phyloP scores from a whole-genome alignment of 2,329 filamentous ascomycete species.

The Neophaeococcomyces mojaviensis region DNA sequence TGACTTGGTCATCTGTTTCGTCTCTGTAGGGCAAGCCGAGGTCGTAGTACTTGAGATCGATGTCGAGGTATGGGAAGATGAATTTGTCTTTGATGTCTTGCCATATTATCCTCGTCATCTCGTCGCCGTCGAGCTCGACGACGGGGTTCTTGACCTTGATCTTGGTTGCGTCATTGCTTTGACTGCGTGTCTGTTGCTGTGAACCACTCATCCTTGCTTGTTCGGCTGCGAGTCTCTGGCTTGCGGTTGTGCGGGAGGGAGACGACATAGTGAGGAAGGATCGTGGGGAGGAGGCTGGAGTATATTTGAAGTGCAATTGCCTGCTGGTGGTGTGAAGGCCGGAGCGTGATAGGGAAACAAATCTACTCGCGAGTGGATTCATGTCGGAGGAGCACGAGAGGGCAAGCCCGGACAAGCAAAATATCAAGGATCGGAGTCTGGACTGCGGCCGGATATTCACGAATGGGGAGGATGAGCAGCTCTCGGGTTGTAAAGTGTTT shows the following conservation, averaged over 20 bases:
- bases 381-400: constrained; percentile 2
- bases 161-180: constrained; percentile 56
- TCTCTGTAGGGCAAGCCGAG: constrained; percentile 90
- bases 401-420: not conserved
- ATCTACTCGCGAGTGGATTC: constrained; percentile 9
- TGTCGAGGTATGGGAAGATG: constrained; percentile 63
- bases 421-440: not conserved
- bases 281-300: constrained; percentile 14
- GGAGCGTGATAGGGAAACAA: constrained; percentile 3
- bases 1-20: constrained; percentile 93
- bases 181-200: constrained; percentile 34
- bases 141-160: constrained; percentile 99
- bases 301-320: constrained; percentile 2
- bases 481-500: no score
- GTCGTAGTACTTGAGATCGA: constrained; percentile 98
- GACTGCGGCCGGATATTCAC: not conserved
- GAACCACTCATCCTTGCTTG: constrained; percentile 11
- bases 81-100: constrained; percentile 95
- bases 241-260: constrained; percentile 13
- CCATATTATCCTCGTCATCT: constrained; percentile 99
- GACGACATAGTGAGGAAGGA: constrained; percentile 9
- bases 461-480: constrained; percentile 1
- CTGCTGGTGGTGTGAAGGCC: not conserved
- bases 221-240: constrained; percentile 20
- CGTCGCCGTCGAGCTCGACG: constrained; percentile 88